A percentile compares a stretch with the other conserved stretches of the same genome.
Conservation (phyloP, 768 basidiomycete species). For the Collybia sordida region DNA sequence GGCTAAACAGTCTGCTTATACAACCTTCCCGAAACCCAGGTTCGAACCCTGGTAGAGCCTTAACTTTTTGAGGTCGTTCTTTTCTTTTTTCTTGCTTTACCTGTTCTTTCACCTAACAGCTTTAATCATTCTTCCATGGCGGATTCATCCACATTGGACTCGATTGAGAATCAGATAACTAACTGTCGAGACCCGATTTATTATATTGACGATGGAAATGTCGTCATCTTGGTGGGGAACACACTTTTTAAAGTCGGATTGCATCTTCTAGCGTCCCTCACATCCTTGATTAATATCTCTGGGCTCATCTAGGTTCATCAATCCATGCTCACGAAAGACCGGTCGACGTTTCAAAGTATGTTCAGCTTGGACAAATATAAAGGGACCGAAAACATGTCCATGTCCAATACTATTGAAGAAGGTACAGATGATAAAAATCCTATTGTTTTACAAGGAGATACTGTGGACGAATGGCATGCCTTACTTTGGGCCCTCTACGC, state of each 20-base stretch:
- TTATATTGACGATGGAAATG: constrained; percentile 44
- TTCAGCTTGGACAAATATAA: constrained; percentile 39
- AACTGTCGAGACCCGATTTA: constrained; percentile 17
- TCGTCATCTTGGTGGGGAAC: constrained; percentile 39
- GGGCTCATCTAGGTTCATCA: constrained; percentile 14
- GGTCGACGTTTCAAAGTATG: constrained; percentile 46
- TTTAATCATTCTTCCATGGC: too few relatives aligned
- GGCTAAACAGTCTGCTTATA: too few relatives aligned
- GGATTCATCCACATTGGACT: too few relatives aligned
- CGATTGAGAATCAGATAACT: too few relatives aligned
- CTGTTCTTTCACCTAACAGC: too few relatives aligned
- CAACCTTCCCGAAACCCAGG: too few relatives aligned
- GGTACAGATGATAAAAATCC: constrained; percentile 52
- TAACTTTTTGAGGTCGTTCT: too few relatives aligned
- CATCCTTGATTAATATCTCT: not conserved
- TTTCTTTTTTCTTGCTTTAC: too few relatives aligned
- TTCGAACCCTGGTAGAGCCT: too few relatives aligned
- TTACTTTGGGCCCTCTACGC: constrained; percentile 54
- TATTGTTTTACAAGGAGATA: constrained; percentile 48
- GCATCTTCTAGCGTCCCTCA: not conserved
- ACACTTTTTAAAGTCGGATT: constrained; percentile 43
- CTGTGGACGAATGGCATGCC: constrained; percentile 48
- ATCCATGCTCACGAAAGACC: constrained; percentile 35
- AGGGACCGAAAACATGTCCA: constrained; percentile 12
- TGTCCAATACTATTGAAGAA: constrained; percentile 26